Evolutionary conservation across 1,284 basidiomycete genomes (phyloP), one percentile per base, ranked within the genome.

Genomic region (Jaminaea rosea): DNA sequence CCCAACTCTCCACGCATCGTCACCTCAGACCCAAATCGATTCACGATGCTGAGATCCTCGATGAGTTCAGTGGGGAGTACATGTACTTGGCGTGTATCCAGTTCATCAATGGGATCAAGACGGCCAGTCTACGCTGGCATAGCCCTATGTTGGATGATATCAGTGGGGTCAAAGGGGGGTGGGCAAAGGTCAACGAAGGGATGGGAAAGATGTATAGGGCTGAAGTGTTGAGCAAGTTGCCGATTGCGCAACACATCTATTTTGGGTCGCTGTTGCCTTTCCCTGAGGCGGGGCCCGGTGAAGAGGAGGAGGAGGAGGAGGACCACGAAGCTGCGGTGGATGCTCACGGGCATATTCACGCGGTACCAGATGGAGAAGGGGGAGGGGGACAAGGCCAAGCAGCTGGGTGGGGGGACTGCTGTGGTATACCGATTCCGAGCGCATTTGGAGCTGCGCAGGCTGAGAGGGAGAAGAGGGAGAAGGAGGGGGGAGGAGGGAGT

Each of bases 121-220:
- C 91, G 0, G 91, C 91, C 0, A 91, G 89, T 0, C 79, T 98
- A 2, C 81, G 92, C 46, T 98, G 93, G 94, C 94, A 98, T 76
- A 96, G 90, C 0, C 94, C 93, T 0, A 98, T 98, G 93, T 81
- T 98, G 10, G 90, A 97, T 72, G 93, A 97, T 73, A 98, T 98
- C 56, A 93, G 90, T 0, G 89, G 85, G 3, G 93, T 94, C 50
- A 94, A 92, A 76, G n/a, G n/a, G n/a, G 87, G 88, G 1, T 97
- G 92, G 92, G 84, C 87, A 69, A 97, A 97, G 75, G 90, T 97
- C 59, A 96, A 98, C 74, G 77, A 80, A n/a, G 94, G 93, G 9
- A 96, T 98, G 90, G 80, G 88, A 74, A 98, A 97, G 76, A 98
- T 98, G 93, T 97, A 92, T 76, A 81, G 80, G 34, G 92, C 89